Percentiles rank a stretch among this genome's conserved stretches.
Conservation (phyloP, 805 yeast genomes). For the Cyberlindnera euphorbiiphila region DNA sequence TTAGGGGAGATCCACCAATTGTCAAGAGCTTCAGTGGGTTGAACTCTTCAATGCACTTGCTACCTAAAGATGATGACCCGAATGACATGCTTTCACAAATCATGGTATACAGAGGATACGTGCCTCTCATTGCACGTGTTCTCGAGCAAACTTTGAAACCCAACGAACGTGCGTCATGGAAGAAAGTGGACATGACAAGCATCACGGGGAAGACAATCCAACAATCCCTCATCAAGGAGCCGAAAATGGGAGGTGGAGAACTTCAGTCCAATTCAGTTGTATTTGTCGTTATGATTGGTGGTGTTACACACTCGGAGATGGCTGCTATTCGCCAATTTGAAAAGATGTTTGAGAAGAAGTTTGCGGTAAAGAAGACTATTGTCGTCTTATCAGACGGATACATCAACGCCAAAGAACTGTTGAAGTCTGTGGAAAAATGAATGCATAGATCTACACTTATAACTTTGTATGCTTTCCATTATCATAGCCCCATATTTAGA, state of each 20-base stretch:
- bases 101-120: conserved; percentile 61
- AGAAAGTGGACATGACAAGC: conserved; percentile 34
- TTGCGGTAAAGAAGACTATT: conserved; percentile 34
- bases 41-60: conserved; percentile 30
- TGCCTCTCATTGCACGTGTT: conserved; percentile 69
- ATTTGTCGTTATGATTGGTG: conserved; percentile 69
- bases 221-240: conserved; percentile 13
- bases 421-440: conserved; percentile 21
- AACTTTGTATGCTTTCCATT: too few species aligned
- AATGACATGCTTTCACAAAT: conserved; percentile 6
- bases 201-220: conserved; percentile 35
- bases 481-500: too few species aligned
- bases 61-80: conserved; percentile 34
- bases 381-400: conserved; percentile 46
- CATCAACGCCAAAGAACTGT: conserved; percentile 38
- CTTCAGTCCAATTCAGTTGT: conserved; percentile 24
- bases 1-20: conserved; percentile 30
- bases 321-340: conserved; percentile 67
- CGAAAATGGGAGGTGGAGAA: conserved; percentile 20
- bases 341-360: conserved; percentile 33
- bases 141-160: conserved; percentile 60
- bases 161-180: conserved; percentile 32
- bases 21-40: conserved; percentile 33
- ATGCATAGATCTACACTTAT: too few species aligned
- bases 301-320: conserved; percentile 81